Conservation (phyloP, 441 rosid species). For the Lepidium campestre region DNA sequence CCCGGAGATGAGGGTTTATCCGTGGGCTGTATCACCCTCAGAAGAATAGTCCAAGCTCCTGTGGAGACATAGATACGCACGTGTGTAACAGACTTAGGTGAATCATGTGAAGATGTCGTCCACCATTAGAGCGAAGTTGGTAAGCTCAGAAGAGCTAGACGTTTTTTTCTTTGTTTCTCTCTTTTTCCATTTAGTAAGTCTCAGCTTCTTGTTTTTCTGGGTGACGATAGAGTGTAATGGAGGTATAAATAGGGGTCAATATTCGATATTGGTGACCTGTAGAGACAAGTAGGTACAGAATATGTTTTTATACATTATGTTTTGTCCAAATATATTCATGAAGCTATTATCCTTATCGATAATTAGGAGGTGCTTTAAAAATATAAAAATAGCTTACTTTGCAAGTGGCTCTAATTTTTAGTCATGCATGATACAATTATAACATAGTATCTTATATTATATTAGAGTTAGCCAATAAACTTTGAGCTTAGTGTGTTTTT, state of each 20-base stretch:
- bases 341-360: neutral
- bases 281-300: slow-evolving; percentile 11
- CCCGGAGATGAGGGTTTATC: no score
- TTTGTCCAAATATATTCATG: neutral
- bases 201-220: neutral
- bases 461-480: neutral
- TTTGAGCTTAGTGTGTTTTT: slow-evolving; percentile 4
- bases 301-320: neutral
- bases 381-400: neutral
- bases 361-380: neutral
- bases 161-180: neutral
- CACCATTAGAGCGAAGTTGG: slow-evolving; percentile 11
- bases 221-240: slow-evolving; percentile 8
- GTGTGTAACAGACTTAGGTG: slow-evolving; percentile 7
- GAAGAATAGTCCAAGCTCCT: no score
- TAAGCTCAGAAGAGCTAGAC: neutral
- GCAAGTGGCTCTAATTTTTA: neutral
- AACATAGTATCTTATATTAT: neutral
- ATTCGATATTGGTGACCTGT: neutral
- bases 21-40: no score
- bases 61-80: neutral
- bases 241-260: slow-evolving; percentile 5
- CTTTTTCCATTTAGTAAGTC: slow-evolving; percentile 5
- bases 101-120: slow-evolving; percentile 9
- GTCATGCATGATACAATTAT: neutral